These are phyloP conservation scores for Ogataea pini DNA, from an alignment of 805 yeast genomes.

Conservation along the genomic window DNA sequence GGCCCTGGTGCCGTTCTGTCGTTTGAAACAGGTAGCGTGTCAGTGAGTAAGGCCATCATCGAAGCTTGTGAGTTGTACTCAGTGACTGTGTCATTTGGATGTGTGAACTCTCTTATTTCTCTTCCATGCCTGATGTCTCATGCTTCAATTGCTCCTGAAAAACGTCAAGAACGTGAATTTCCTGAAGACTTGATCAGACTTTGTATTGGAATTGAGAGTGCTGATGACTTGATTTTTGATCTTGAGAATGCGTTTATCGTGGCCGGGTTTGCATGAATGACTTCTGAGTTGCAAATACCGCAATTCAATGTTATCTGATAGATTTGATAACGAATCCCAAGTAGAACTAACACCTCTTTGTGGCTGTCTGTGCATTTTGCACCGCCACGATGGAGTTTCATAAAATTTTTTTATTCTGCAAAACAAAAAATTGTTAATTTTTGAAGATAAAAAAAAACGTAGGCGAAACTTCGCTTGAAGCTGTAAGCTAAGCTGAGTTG, in stretches of 20 bases:
- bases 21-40: constrained; percentile 81
- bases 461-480: not conserved
- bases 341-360: too few species aligned
- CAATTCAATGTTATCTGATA: too few species aligned
- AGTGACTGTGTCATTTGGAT: constrained; percentile 91
- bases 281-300: too few species aligned
- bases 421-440: not conserved
- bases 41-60: constrained; percentile 66
- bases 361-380: not conserved
- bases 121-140: constrained; percentile 97
- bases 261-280: constrained; percentile 62
- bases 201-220: constrained; percentile 88
- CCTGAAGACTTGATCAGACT: constrained; percentile 91
- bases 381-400: constrained; percentile 5
- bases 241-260: constrained; percentile 66
- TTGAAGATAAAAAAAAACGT: constrained; percentile 1
- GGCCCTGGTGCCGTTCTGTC: constrained; percentile 91
- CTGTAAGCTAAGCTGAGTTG: not conserved
- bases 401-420: constrained; percentile 16
- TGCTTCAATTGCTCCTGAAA: constrained; percentile 89
- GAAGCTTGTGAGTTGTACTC: constrained; percentile 77
- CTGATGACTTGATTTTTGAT: constrained; percentile 80
- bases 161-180: constrained; percentile 82
- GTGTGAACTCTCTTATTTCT: constrained; percentile 88
- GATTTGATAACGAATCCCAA: too few species aligned